Conservation (phyloP, 495 filamentous ascomycete species). For the Xylaria grammica region DNA sequence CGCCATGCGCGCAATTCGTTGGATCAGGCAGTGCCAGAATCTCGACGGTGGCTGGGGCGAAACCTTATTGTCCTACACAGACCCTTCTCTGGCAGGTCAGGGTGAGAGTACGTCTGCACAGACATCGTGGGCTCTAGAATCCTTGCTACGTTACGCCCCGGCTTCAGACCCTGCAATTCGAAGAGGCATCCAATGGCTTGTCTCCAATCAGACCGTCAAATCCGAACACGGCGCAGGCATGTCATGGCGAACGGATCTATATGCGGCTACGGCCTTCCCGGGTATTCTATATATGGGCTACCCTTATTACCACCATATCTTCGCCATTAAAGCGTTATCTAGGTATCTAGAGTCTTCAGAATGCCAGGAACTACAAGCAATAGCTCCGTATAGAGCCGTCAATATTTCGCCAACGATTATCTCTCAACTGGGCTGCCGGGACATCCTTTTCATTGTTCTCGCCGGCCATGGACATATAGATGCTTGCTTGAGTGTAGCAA, state of each 20-base stretch:
- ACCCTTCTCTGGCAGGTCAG: constrained; percentile 24
- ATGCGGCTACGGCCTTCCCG: constrained; percentile 47
- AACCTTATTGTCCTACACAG: constrained; percentile 30
- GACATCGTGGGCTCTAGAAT: constrained; percentile 47
- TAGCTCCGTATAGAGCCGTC: too few species aligned
- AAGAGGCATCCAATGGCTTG: constrained; percentile 33
- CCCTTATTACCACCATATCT: constrained; percentile 43
- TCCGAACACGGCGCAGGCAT: constrained; percentile 20
- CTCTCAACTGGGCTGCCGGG: too few species aligned
- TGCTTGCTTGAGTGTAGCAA: too few species aligned
- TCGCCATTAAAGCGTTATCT: constrained; percentile 49
- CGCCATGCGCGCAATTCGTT: constrained; percentile 24
- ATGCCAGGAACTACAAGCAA: too few species aligned
- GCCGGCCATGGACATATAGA: too few species aligned
- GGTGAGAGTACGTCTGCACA: constrained; percentile 40
- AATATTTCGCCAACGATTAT: too few species aligned
- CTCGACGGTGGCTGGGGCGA: constrained; percentile 48
- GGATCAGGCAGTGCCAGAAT: constrained; percentile 40
- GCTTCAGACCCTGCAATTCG: constrained; percentile 22
- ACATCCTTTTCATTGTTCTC: too few species aligned
- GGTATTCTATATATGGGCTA: constrained; percentile 43
- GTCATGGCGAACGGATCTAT: constrained; percentile 34
- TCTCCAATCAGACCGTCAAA: constrained; percentile 4
- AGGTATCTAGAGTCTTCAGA: constrained; percentile 26
- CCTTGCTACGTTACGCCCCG: constrained; percentile 28